Evolutionary conservation across 768 basidiomycete species (phyloP).

Genomic region (Hebeloma cylindrosporum): DNA sequence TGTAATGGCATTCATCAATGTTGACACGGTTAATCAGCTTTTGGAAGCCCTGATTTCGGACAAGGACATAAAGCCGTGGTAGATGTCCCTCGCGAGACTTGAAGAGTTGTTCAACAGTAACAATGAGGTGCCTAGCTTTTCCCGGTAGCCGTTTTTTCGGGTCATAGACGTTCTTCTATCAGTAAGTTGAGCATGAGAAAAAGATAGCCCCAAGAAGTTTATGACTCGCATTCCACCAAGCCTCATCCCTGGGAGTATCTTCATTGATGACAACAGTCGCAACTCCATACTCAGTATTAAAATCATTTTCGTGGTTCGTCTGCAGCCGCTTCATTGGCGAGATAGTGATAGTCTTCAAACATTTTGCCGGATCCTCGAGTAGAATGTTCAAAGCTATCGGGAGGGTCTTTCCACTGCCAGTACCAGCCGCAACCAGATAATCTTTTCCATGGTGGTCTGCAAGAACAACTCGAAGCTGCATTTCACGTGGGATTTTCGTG

Average conservation of each 20-base stretch:
- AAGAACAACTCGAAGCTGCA: slow-evolving; percentile 23
- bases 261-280: slow-evolving; percentile 24
- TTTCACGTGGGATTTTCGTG: slow-evolving; percentile 18
- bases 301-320: slow-evolving; percentile 16
- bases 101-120: slow-evolving; percentile 21
- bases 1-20: slow-evolving; percentile 27
- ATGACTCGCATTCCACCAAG: slow-evolving; percentile 22
- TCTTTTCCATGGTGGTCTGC: slow-evolving; percentile 19
- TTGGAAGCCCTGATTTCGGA: slow-evolving; percentile 9
- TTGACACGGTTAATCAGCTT: slow-evolving; percentile 6
- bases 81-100: slow-evolving; percentile 19
- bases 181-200: neutral
- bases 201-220: neutral
- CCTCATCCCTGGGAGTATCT: slow-evolving; percentile 19
- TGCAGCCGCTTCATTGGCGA: slow-evolving; percentile 25
- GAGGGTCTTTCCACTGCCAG: slow-evolving; percentile 31
- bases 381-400: slow-evolving; percentile 26
- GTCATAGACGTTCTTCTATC: slow-evolving; percentile 12
- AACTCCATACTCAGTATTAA: slow-evolving; percentile 17
- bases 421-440: slow-evolving; percentile 23
- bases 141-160: neutral
- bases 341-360: slow-evolving; percentile 16
- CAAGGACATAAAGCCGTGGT: neutral
- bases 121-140: slow-evolving; percentile 13
- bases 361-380: slow-evolving; percentile 15